Evolutionary conservation across 257 asterid species (phyloP), one percentile per base, ranked within the genome.

Genomic region (Rubia yunnanensis): DNA sequence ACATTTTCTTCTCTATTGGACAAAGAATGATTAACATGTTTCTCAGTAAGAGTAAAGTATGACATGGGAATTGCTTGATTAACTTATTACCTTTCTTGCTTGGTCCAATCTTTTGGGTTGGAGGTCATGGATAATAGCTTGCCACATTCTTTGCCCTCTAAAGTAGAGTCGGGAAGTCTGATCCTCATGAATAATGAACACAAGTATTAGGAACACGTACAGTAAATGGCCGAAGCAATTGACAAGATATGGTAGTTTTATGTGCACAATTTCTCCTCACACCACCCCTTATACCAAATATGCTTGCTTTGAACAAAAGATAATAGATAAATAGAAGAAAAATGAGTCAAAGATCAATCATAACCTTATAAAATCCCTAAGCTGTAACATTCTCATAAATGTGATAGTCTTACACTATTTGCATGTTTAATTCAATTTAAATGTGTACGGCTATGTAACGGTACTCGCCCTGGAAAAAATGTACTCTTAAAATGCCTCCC

Each of bases 131-230:
- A 92, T 74, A 65, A 92, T 81, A 30, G 96, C 91, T 76, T 73
- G 64, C 99, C 99, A 92, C 68, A 92, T 84, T 80, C 89, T 85
- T 70, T 87, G 95, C 32, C 99, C 99, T 86, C 97, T 85, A 84
- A 92, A 92, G 79, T 84, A 92, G 64, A 92, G 94, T 77, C 85
- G 36, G 46, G 91, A 76, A 52, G 86, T 87, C 99, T 92, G 95
- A 74, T 69, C 67, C 77, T 76, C 85, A 82, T 72, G 66, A 65
- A 68, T 60, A 66, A 67, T 75, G 68, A 70, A 64, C 11, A 20
- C 24, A 20, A 4, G 23, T 50, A 50, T 50, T 26, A 50, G 67
- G 48, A 63, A 63, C 49, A 62, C 0, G 54, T 50, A 6, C 20
- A 8, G 30, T 58, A 36, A 23, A 28, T 24, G 18, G 54, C 23